Conservation (phyloP, 768 basidiomycete genomes). For the Russula brevipes region DNA sequence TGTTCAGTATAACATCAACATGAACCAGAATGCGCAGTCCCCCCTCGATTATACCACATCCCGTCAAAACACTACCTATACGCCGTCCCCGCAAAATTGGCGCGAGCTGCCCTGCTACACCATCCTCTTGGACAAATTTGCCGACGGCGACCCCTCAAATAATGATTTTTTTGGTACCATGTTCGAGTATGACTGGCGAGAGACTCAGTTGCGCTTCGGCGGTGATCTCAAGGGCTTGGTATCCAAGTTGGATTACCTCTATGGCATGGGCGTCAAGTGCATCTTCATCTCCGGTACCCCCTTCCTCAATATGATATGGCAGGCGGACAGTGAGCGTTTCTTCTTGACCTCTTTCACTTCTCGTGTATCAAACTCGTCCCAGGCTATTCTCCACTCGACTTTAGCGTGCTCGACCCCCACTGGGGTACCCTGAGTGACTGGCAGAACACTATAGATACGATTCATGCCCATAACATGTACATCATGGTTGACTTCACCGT, state of each 20-base stretch:
- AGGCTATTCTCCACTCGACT: slow-evolving; percentile 94
- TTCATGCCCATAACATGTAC: slow-evolving; percentile 84
- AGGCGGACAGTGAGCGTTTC: slow-evolving; percentile 76
- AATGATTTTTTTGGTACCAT: slow-evolving; percentile 82
- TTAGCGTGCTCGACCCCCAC: slow-evolving; percentile 86
- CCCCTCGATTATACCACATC: slow-evolving; percentile 62
- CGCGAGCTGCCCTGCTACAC: slow-evolving; percentile 75
- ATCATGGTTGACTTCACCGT: slow-evolving; percentile 92
- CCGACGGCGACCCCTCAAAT: slow-evolving; percentile 87
- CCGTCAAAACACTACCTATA: slow-evolving; percentile 63
- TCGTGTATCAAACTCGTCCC: slow-evolving; percentile 17
- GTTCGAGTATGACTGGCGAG: slow-evolving; percentile 80
- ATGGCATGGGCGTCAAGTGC: slow-evolving; percentile 79
- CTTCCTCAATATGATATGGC: slow-evolving; percentile 96
- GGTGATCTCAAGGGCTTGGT: slow-evolving; percentile 82
- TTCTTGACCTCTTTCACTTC: not conserved
- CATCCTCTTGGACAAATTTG: slow-evolving; percentile 87
- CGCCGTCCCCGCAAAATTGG: slow-evolving; percentile 81
- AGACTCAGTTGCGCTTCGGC: slow-evolving; percentile 85
- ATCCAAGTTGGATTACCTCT: slow-evolving; percentile 75
- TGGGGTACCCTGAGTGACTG: slow-evolving; percentile 85
- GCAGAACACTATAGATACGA: slow-evolving; percentile 63
- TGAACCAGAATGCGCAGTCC: slow-evolving; percentile 63
- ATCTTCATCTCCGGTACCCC: slow-evolving; percentile 92
- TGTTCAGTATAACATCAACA: slow-evolving; percentile 71